Percentiles rank a stretch among this genome's conserved stretches.
These are phyloP conservation scores for Sporisorium scitamineum DNA, from an alignment of 1,284 basidiomycete species.

Conservation along the genomic window DNA sequence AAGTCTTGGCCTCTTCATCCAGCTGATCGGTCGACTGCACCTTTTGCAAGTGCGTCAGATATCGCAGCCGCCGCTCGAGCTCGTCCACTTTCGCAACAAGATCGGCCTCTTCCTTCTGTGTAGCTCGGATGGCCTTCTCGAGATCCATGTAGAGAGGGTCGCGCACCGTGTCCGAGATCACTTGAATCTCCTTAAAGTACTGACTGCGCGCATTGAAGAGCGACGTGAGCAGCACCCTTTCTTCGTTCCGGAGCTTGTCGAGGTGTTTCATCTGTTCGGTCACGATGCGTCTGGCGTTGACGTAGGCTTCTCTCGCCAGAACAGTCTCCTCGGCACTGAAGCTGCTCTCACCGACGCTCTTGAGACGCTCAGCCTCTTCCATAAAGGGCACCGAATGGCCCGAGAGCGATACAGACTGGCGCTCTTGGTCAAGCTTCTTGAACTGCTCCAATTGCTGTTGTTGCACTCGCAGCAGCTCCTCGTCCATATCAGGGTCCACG, in stretches of 20 bases:
- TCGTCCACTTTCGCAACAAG: slow-evolving; percentile 43
- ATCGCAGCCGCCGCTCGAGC: slow-evolving; percentile 54
- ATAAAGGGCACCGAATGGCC: slow-evolving; percentile 22
- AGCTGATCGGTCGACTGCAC: slow-evolving; percentile 47
- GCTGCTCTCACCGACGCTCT: slow-evolving; percentile 30
- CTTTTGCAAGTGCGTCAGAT: slow-evolving; percentile 56
- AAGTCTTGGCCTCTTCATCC: slow-evolving; percentile 52
- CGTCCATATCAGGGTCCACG: slow-evolving; percentile 37
- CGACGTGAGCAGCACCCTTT: slow-evolving; percentile 35
- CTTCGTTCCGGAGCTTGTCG: slow-evolving; percentile 48
- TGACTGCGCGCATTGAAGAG: slow-evolving; percentile 59
- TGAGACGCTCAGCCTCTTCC: slow-evolving; percentile 32
- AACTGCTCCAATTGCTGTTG: slow-evolving; percentile 59
- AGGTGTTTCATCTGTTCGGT: slow-evolving; percentile 44
- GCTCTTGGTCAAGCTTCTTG: slow-evolving; percentile 55
- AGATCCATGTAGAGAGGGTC: slow-evolving; percentile 51
- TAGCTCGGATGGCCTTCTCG: slow-evolving; percentile 25
- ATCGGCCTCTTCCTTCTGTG: slow-evolving; percentile 48
- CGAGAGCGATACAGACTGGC: slow-evolving; percentile 27
- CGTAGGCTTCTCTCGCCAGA: slow-evolving; percentile 27
- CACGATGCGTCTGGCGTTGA: slow-evolving; percentile 34
- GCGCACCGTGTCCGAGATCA: slow-evolving; percentile 61
- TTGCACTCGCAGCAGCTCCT: slow-evolving; percentile 47
- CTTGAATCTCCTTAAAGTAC: slow-evolving; percentile 66
- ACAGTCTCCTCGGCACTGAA: slow-evolving; percentile 34